phyloP scores from a whole-genome alignment of 305 asterid genomes.

The Euphrasia arctica region DNA sequence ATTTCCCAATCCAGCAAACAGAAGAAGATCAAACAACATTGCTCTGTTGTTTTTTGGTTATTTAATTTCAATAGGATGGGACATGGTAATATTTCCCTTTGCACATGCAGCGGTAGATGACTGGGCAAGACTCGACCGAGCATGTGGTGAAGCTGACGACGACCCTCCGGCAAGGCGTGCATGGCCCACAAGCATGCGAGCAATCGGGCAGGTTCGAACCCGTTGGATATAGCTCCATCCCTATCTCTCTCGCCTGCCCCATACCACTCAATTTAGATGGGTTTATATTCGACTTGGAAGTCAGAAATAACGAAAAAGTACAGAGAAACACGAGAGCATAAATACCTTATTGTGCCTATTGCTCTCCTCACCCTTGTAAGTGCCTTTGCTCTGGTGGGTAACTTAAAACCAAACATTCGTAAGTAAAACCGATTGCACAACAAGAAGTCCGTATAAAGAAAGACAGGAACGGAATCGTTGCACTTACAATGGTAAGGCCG shows the following conservation, averaged over 20 bases:
- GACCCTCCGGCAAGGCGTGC: conserved; percentile 85
- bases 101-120: conserved; percentile 91
- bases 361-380: conserved; percentile 30
- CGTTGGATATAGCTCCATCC: conserved; percentile 77
- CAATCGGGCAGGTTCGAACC: conserved; percentile 95
- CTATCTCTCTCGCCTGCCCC: conserved; percentile 25
- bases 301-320: background rate
- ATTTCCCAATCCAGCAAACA: background rate
- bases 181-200: conserved; percentile 84
- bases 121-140: conserved; percentile 80
- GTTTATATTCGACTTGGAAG: background rate
- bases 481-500: conserved; percentile 59
- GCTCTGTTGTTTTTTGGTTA: background rate
- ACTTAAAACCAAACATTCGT: conserved; percentile 30
- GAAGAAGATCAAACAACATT: background rate
- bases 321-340: no score
- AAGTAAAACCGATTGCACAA: no score
- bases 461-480: background rate
- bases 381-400: conserved; percentile 40
- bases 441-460: background rate
- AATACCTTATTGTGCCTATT: conserved; percentile 36
- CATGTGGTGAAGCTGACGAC: conserved; percentile 72
- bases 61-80: conserved; percentile 55
- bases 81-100: conserved; percentile 88
- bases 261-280: background rate